Conservation (phyloP, 129 eudicot genomes). For the Flaveria bidentis region DNA sequence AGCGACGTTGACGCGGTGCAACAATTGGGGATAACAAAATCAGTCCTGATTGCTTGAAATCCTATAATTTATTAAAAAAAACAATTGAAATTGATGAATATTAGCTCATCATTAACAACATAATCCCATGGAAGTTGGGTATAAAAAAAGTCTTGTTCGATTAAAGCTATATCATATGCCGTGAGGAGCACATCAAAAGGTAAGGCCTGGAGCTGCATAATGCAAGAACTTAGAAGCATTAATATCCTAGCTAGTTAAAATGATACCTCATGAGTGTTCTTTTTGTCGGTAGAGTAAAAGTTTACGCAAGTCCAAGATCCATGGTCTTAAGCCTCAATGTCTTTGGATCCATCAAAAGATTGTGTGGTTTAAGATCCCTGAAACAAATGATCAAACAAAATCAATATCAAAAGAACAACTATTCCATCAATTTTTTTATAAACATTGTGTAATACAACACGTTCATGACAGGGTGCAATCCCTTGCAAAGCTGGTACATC, state of each 20-base stretch:
- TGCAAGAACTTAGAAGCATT: slow-evolving; percentile 22
- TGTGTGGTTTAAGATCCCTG: slow-evolving; percentile 98
- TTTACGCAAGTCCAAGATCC: slow-evolving; percentile 90
- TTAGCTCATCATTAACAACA: slow-evolving; percentile 68
- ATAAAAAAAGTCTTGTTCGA: slow-evolving; percentile 93
- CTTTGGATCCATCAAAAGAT: slow-evolving; percentile 89
- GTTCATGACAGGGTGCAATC: slow-evolving; percentile 83
- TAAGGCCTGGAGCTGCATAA: slow-evolving; percentile 54
- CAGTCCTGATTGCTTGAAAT: too few relatives aligned
- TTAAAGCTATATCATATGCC: slow-evolving; percentile 85
- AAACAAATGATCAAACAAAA: background rate
- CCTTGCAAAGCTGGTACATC: slow-evolving; percentile 93
- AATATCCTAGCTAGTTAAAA: background rate
- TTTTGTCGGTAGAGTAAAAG: slow-evolving; percentile 80
- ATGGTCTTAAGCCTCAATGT: slow-evolving; percentile 73
- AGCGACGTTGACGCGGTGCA: too few relatives aligned
- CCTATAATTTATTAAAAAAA: too few relatives aligned
- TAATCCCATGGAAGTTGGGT: slow-evolving; percentile 84
- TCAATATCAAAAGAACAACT: background rate
- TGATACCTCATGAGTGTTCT: slow-evolving; percentile 89
- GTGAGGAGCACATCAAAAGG: slow-evolving; percentile 97
- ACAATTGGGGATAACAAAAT: too few relatives aligned
- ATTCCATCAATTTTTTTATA: background rate
- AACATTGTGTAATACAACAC: slow-evolving; percentile 59
- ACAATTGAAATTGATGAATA: too few relatives aligned